Base-by-base conservation (phyloP, 345 rosid species). In the Aegle marmelos region DNA sequence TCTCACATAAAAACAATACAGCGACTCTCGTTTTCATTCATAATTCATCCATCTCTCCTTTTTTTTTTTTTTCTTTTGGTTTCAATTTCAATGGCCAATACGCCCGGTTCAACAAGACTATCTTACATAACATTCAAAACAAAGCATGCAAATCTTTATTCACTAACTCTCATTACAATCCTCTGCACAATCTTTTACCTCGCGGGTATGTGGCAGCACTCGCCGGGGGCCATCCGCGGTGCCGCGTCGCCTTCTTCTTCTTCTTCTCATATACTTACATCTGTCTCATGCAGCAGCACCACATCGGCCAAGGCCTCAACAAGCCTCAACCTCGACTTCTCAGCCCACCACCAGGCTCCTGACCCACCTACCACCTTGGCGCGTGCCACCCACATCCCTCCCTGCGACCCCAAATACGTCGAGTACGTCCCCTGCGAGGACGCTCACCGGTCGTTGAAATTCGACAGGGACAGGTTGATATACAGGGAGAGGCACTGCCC, bases 401-500 rank as follows among this genome's bases (percentile, higher is more conserved):
- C 93, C 0, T 95, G 98, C 50, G 87, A 79, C 68, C 71, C 80
- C 9, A 63, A 80, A 2, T 87, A 58, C 75, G 75, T 86, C 37
- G 98, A 95, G 85, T 82, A 93, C 78, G 89, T 93, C 58, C 98
- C 98, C 0, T 95, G 98, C 77, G 93, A 95, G 85, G 96, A 87
- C 77, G 74, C n/a, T 30, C 28, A 77, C 0, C 85, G 98, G 13
- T 92, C 98, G 24, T 45, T 91, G 53, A 76, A 69, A 45, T 95
- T 91, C 80, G 82, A 87, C 0, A 79, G 98, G 50, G 24, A 87
- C 25, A 88, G 88, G 73, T 68, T 91, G 67, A 75, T 93, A 2
- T 95, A 93, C 79, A 80, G 99, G 62, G 97, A 95, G 80, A 85
- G 99, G 27, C 99, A 95, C 75, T 92, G 97, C 76, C 97, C 93